phyloP scores from a whole-genome alignment of 306 rosid genomes.

The Cucumis cinereus region DNA sequence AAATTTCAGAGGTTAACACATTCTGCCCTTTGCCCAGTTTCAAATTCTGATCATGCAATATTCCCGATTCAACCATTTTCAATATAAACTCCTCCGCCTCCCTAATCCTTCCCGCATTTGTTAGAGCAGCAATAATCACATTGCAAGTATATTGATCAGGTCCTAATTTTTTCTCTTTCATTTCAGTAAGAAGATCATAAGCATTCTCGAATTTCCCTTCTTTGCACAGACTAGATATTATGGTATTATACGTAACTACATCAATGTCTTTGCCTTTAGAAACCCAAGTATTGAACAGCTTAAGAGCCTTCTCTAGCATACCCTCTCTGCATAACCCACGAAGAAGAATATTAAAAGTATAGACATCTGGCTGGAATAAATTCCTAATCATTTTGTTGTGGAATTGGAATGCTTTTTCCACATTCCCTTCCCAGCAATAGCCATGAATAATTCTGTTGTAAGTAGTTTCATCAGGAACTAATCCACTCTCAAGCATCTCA shows the following conservation, averaged over 20 bases:
- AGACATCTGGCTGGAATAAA: conserved; percentile 54
- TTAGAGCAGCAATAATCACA: conserved; percentile 42
- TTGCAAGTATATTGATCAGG: conserved; percentile 56
- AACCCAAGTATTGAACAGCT: conserved; percentile 53
- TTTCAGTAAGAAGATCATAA: conserved; percentile 43
- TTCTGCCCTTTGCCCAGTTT: conserved; percentile 16
- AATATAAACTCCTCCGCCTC: conserved; percentile 48
- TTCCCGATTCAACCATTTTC: conserved; percentile 41
- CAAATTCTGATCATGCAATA: conserved; percentile 11
- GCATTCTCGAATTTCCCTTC: conserved; percentile 55
- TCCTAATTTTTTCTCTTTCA: conserved; percentile 45
- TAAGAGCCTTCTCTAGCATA: conserved; percentile 68
- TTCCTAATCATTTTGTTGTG: conserved; percentile 60
- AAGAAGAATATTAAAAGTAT: conserved; percentile 72
- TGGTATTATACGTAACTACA: conserved; percentile 66
- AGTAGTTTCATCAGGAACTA: conserved; percentile 63
- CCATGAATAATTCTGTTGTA: conserved; percentile 71
- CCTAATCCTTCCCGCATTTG: conserved; percentile 37
- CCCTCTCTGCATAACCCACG: conserved; percentile 58
- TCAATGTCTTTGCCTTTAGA: conserved; percentile 48
- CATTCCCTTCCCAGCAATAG: conserved; percentile 52
- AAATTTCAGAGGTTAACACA: conserved; percentile 15
- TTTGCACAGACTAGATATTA: conserved; percentile 70
- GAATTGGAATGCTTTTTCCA: conserved; percentile 78
- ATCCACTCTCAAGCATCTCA: conserved; percentile 54